A percentile compares a stretch with the other conserved stretches of the same genome.
Conservation (phyloP, 2,329 filamentous ascomycete species). For the Pseudogymnoascus pannorum region DNA sequence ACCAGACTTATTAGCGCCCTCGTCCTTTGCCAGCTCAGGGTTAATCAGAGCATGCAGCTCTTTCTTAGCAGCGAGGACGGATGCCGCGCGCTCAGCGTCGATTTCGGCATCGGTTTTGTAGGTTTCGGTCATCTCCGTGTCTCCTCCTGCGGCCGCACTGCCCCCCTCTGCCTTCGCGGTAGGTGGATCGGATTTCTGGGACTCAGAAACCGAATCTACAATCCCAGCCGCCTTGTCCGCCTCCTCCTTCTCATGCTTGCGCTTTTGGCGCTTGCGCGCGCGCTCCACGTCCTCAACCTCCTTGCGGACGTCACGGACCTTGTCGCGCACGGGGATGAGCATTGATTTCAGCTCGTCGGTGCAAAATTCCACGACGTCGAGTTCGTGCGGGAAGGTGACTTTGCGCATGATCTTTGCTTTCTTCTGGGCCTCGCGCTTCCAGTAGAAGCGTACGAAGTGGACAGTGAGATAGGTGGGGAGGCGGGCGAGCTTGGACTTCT, state of each 20-base stretch:
- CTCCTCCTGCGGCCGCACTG: conserved; percentile 47
- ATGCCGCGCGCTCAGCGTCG: conserved; percentile 73
- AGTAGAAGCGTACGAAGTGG: conserved; percentile 97
- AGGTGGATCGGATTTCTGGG: conserved; percentile 42
- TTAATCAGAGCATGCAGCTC: conserved; percentile 75
- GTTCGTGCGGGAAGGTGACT: conserved; percentile 88
- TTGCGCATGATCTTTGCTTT: conserved; percentile 99
- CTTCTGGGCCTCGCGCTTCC: conserved; percentile 91
- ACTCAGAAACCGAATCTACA: conserved; percentile 34
- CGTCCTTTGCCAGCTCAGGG: conserved; percentile 65
- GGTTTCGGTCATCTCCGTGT: conserved; percentile 57
- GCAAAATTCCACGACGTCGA: conserved; percentile 92
- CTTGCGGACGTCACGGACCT: conserved; percentile 89
- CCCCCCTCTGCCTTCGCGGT: conserved; percentile 33
- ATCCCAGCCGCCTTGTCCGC: conserved; percentile 42
- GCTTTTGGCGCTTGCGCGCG: conserved; percentile 84
- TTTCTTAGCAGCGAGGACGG: conserved; percentile 75
- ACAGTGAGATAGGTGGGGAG: conserved; percentile 93
- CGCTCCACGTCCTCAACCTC: conserved; percentile 91
- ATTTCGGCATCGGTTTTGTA: conserved; percentile 94
- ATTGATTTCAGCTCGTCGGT: conserved; percentile 79
- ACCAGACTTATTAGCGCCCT: conserved; percentile 84
- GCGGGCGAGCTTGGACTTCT: conserved; percentile 81
- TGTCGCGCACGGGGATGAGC: conserved; percentile 87
- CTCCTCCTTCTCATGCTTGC: conserved; percentile 41